Conservation (phyloP, 371 early-diverging fungal species). For the Mortierella sp. region DNA sequence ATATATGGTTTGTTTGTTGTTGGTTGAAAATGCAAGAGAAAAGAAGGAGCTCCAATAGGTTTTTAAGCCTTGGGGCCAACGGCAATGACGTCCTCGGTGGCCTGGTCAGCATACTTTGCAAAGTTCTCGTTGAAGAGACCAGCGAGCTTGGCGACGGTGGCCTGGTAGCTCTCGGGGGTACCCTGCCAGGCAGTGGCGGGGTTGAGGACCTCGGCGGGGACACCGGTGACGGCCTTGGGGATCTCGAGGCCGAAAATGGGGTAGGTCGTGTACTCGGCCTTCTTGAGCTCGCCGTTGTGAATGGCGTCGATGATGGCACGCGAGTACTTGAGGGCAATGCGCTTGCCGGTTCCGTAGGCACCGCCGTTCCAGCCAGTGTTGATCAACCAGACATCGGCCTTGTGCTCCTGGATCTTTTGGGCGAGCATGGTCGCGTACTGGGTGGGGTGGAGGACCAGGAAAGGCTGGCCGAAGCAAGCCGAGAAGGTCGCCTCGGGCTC, state of each 20-base stretch:
- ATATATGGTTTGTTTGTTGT: too few species aligned
- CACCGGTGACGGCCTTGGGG: constrained; percentile 83
- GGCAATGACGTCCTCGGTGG: constrained; percentile 81
- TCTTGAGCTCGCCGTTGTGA: constrained; percentile 91
- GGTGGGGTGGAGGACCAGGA: constrained; percentile 97
- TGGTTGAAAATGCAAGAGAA: background rate
- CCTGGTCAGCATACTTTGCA: constrained; percentile 86
- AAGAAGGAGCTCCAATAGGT: too few species aligned
- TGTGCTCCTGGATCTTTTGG: constrained; percentile 93
- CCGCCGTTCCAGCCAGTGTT: constrained; percentile 99
- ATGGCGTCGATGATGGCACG: constrained; percentile 98
- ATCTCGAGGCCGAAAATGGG: constrained; percentile 91
- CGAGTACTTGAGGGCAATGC: constrained; percentile 96
- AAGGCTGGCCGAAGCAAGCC: constrained; percentile 96
- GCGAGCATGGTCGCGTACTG: constrained; percentile 98
- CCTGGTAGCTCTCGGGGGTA: constrained; percentile 72
- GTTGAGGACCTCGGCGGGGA: constrained; percentile 91
- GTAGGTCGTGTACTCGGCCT: constrained; percentile 86
- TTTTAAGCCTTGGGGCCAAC: constrained; percentile 76
- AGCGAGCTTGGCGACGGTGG: constrained; percentile 86
- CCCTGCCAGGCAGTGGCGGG: constrained; percentile 93
- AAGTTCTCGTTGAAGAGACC: constrained; percentile 93
- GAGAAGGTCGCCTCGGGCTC: constrained; percentile 97
- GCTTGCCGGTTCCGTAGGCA: constrained; percentile 91
- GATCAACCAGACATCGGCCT: constrained; percentile 96